Evolutionary conservation across 106 monocot species (phyloP).

Genomic region (Triglochin maritima): DNA sequence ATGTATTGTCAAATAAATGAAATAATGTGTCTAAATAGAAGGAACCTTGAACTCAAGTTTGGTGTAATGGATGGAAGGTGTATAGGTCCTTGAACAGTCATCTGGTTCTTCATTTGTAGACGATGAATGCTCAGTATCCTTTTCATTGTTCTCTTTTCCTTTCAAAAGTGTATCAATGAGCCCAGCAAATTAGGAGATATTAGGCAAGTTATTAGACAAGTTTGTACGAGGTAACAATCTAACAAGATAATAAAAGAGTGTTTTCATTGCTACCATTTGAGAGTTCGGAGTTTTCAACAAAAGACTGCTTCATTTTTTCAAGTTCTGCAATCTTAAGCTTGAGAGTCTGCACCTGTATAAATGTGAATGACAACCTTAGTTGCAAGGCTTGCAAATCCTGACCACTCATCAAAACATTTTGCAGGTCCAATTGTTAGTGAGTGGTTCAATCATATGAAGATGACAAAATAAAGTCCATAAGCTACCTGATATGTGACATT

Average conservation of each 20-base stretch:
- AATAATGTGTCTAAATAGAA: not conserved
- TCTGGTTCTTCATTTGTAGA: not conserved
- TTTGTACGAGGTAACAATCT: too few species aligned
- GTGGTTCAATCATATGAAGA: too few species aligned
- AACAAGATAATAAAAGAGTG: too few species aligned
- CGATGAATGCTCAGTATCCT: constrained; percentile 2
- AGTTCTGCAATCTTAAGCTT: constrained; percentile 42
- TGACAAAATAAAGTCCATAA: too few species aligned
- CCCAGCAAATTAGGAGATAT: not conserved
- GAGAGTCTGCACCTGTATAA: constrained; percentile 50
- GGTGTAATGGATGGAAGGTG: constrained; percentile 74
- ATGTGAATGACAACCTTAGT: not conserved
- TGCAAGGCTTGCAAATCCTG: not conserved
- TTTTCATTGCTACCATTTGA: constrained; percentile 4
- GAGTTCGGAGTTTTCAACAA: constrained; percentile 3
- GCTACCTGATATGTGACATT: too few species aligned
- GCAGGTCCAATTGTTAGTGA: too few species aligned
- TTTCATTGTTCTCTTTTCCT: constrained; percentile 5
- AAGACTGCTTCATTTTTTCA: constrained; percentile 19
- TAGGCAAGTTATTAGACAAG: not conserved
- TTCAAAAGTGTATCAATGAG: not conserved
- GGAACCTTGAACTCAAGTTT: constrained; percentile 86
- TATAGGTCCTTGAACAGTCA: constrained; percentile 33
- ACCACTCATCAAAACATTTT: not conserved
- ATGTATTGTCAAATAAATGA: too few species aligned